phyloP scores from a whole-genome alignment of 768 basidiomycete species.

The Rickenella mellea region DNA sequence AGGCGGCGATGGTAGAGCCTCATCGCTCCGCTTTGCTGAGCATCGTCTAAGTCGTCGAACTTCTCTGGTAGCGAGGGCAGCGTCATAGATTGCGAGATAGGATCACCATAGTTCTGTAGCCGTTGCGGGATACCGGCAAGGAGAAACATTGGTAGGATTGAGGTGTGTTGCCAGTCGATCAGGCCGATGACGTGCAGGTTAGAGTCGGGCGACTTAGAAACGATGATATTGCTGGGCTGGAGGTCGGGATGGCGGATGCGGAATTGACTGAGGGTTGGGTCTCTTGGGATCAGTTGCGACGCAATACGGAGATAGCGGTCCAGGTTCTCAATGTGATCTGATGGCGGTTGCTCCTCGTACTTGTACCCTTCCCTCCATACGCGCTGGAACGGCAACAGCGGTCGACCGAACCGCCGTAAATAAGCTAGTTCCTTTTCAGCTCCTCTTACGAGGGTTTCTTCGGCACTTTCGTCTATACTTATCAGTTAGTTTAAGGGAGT shows the following conservation, averaged over 20 bases:
- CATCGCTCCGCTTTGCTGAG: conserved; percentile 20
- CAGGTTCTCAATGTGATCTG: conserved; percentile 39
- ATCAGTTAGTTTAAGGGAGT: conserved; percentile 20
- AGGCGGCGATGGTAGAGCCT: conserved; percentile 35
- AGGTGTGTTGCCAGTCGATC: conserved; percentile 48
- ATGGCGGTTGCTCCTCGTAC: conserved; percentile 32
- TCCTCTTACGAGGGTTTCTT: conserved; percentile 31
- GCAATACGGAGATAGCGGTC: conserved; percentile 37
- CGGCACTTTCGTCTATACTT: conserved; percentile 31
- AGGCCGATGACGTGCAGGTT: conserved; percentile 29
- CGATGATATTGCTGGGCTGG: conserved; percentile 38
- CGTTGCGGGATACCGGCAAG: conserved; percentile 31
- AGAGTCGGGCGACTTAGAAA: conserved; percentile 36
- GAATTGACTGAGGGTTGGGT: conserved; percentile 30
- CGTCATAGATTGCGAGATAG: conserved; percentile 25
- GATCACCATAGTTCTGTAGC: conserved; percentile 39
- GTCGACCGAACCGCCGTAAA: conserved; percentile 37
- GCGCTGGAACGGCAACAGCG: conserved; percentile 32
- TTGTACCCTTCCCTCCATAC: conserved; percentile 34
- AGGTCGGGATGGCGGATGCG: conserved; percentile 37
- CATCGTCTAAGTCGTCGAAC: conserved; percentile 29
- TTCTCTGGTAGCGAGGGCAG: conserved; percentile 35
- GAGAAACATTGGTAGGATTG: conserved; percentile 45
- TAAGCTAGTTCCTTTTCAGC: conserved; percentile 41
- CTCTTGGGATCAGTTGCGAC: conserved; percentile 33